Percentiles rank a stretch among this genome's conserved stretches.
phyloP scores from a whole-genome alignment of 345 rosid genomes.

The Moricandia arvensis region DNA sequence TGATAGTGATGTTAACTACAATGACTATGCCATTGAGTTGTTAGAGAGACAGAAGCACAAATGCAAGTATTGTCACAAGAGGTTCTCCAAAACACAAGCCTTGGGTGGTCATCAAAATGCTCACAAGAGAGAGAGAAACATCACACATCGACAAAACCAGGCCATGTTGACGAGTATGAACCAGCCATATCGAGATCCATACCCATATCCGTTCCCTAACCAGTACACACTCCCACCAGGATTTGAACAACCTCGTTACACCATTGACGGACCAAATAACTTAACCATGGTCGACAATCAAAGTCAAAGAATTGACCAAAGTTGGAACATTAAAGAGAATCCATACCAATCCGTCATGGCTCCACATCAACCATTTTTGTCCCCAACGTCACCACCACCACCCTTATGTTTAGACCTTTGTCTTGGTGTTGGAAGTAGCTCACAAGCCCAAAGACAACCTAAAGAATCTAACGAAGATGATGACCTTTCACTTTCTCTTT shows the following conservation, averaged over 20 bases:
- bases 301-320: neutral
- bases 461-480: neutral
- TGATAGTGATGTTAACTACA: neutral
- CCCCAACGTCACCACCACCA: neutral
- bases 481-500: constrained; percentile 12
- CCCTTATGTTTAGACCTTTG: neutral
- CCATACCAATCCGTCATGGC: neutral
- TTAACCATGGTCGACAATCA: neutral
- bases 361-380: neutral
- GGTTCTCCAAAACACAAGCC: neutral
- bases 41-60: neutral
- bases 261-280: neutral
- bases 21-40: neutral
- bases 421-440: neutral
- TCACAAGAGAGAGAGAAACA: neutral
- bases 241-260: neutral
- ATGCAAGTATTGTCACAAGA: constrained; percentile 17
- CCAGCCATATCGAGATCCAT: neutral
- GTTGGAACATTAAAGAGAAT: neutral
- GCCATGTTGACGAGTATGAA: neutral
- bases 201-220: neutral
- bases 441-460: neutral
- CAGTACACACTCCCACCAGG: neutral
- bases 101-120: constrained; percentile 32
- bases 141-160: neutral